Evolutionary conservation across 192 early-diverging fungal species (phyloP).

Genomic region (Obelidium mucronatum): DNA sequence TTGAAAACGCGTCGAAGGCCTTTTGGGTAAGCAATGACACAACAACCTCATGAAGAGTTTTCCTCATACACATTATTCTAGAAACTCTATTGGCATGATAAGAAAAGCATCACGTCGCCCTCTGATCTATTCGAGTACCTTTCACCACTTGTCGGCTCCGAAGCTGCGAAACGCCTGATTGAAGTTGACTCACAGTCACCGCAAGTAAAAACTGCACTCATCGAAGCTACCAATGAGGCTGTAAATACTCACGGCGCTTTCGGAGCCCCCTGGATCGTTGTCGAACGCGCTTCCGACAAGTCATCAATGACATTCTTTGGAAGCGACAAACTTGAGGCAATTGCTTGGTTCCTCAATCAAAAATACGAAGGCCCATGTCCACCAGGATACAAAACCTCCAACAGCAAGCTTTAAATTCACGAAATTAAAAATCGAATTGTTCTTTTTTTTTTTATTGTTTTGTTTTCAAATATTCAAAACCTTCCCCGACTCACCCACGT

Average conservation of each 20-base stretch:
- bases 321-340: slow-evolving; percentile 50
- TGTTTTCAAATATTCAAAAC: too few species aligned
- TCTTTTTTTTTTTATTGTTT: too few species aligned
- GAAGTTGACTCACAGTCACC: slow-evolving; percentile 5
- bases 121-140: slow-evolving; percentile 31
- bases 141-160: slow-evolving; percentile 20
- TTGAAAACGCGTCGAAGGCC: slow-evolving; percentile 29
- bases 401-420: too few species aligned
- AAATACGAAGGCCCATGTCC: slow-evolving; percentile 33
- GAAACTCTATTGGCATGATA: slow-evolving; percentile 42
- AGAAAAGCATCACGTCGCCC: slow-evolving; percentile 9
- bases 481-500: not conserved
- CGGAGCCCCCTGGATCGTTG: slow-evolving; percentile 52
- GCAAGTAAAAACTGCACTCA: slow-evolving; percentile 45
- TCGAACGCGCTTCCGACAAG: slow-evolving; percentile 22
- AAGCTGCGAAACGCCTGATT: slow-evolving; percentile 2
- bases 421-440: too few species aligned
- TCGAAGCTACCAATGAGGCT: slow-evolving; percentile 30
- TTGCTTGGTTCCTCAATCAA: slow-evolving; percentile 46
- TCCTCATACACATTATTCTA: not conserved
- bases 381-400: slow-evolving; percentile 12
- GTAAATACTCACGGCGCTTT: slow-evolving; percentile 48
- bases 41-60: not conserved
- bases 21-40: slow-evolving; percentile 37
- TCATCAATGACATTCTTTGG: slow-evolving; percentile 49